A percentile compares a stretch with the other conserved stretches of the same genome.
These are phyloP conservation scores for Cudoniella acicularis DNA, from an alignment of 495 filamentous ascomycete genomes.

Conservation along the genomic window DNA sequence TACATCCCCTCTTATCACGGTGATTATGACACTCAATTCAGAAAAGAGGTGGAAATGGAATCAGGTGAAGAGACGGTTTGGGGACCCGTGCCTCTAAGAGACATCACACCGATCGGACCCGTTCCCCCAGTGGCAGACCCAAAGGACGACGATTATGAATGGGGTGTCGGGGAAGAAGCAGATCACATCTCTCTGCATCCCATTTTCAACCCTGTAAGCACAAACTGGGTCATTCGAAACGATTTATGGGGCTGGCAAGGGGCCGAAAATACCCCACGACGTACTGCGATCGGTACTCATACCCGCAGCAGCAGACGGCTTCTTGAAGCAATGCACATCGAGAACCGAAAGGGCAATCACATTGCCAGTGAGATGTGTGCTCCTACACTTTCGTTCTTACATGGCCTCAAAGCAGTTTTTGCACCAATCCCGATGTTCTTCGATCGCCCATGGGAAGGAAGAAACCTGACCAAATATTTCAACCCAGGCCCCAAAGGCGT, in stretches of 20 bases:
- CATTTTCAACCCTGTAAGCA: slow-evolving; percentile 63
- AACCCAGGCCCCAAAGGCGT: slow-evolving; percentile 52
- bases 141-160: slow-evolving; percentile 59
- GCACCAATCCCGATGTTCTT: slow-evolving; percentile 69
- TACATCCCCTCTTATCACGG: slow-evolving; percentile 66
- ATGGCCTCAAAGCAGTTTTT: slow-evolving; percentile 69
- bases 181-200: slow-evolving; percentile 70
- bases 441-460: slow-evolving; percentile 54
- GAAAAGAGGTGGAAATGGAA: slow-evolving; percentile 42
- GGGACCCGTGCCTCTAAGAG: slow-evolving; percentile 52
- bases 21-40: slow-evolving; percentile 49
- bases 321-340: slow-evolving; percentile 60
- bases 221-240: slow-evolving; percentile 57
- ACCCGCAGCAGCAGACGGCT: slow-evolving; percentile 59
- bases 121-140: slow-evolving; percentile 49
- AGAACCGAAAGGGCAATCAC: slow-evolving; percentile 56
- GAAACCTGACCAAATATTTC: slow-evolving; percentile 55
- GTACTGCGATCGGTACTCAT: slow-evolving; percentile 64
- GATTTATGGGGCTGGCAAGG: slow-evolving; percentile 57
- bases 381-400: slow-evolving; percentile 59
- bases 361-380: slow-evolving; percentile 70
- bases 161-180: slow-evolving; percentile 74
- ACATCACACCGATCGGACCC: slow-evolving; percentile 57
- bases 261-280: slow-evolving; percentile 52
- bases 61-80: slow-evolving; percentile 50